Percentiles rank a stretch among this genome's conserved stretches.
These are phyloP conservation scores for Cercophora samala DNA, from an alignment of 495 filamentous ascomycete genomes.

Conservation along the genomic window DNA sequence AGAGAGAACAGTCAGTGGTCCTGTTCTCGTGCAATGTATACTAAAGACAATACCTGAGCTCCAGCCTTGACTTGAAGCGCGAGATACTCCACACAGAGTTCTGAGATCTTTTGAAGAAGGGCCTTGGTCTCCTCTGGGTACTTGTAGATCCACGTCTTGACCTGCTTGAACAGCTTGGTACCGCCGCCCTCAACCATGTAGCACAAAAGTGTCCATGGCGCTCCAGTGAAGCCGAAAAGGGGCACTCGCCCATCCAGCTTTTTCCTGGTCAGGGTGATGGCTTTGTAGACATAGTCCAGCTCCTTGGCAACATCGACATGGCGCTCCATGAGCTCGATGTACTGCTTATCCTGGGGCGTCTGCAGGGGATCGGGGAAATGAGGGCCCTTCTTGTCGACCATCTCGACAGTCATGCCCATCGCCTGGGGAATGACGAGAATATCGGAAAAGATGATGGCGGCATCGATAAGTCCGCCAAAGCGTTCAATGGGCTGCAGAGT, in stretches of 20 bases:
- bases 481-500: conserved; percentile 93
- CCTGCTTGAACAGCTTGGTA: conserved; percentile 84
- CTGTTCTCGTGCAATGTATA: neutral
- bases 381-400: conserved; percentile 93
- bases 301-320: conserved; percentile 79
- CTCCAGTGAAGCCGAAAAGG: conserved; percentile 94
- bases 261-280: conserved; percentile 83
- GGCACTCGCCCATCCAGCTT: conserved; percentile 87
- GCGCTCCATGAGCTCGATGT: conserved; percentile 68
- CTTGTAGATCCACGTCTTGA: conserved; percentile 94
- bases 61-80: conserved; percentile 89
- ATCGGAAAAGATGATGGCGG: conserved; percentile 98
- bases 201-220: conserved; percentile 93
- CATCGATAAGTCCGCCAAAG: conserved; percentile 85
- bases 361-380: conserved; percentile 83
- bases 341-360: conserved; percentile 75
- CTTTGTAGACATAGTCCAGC: conserved; percentile 90
- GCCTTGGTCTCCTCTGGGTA: conserved; percentile 75
- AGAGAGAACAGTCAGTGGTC: conserved; percentile 10
- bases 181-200: conserved; percentile 99
- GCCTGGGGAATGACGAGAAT: conserved; percentile 97
- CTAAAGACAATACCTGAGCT: conserved; percentile 56
- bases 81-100: conserved; percentile 89
- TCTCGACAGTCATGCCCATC: conserved; percentile 94
- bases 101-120: conserved; percentile 83